These are phyloP conservation scores for Pythium aquatile DNA, from an alignment of 352 stramenopile species.

Conservation along the genomic window DNA sequence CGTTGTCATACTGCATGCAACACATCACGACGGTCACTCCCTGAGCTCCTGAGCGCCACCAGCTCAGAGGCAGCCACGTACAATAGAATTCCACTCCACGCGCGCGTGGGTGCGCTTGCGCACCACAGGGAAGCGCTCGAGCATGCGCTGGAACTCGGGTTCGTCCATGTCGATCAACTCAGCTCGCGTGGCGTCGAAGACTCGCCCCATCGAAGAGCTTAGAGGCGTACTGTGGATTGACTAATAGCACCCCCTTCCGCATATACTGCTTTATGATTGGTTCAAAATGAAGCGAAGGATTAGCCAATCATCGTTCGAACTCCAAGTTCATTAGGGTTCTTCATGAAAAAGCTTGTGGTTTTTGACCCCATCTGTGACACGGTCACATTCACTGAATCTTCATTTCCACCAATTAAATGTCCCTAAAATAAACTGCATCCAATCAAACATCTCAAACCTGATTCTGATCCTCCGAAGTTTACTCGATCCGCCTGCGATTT, in stretches of 20 bases:
- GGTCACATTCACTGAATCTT: slow-evolving; percentile 20
- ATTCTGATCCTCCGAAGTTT: slow-evolving; percentile 22
- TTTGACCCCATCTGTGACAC: slow-evolving; percentile 13
- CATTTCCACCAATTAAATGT: slow-evolving; percentile 25
- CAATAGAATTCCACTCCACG: slow-evolving; percentile 80
- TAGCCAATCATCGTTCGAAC: slow-evolving; percentile 7
- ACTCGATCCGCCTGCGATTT: slow-evolving; percentile 23
- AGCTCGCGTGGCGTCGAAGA: not conserved
- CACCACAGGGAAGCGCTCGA: slow-evolving; percentile 76
- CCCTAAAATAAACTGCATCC: not conserved
- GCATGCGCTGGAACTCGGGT: slow-evolving; percentile 57
- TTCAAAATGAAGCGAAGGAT: slow-evolving; percentile 10
- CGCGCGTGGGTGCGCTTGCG: slow-evolving; percentile 75
- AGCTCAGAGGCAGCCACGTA: slow-evolving; percentile 1
- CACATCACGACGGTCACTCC: not conserved
- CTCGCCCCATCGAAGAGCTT: not conserved
- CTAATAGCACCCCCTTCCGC: slow-evolving; percentile 4
- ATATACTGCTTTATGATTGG: slow-evolving; percentile 14
- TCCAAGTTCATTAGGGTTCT: slow-evolving; percentile 4
- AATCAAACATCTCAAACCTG: slow-evolving; percentile 13
- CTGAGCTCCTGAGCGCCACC: not conserved
- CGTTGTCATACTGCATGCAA: slow-evolving; percentile 23
- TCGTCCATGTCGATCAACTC: slow-evolving; percentile 56
- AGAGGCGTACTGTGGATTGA: not conserved
- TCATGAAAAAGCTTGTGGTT: slow-evolving; percentile 32